Base-by-base conservation (phyloP, 768 basidiomycete species). In the Cystofilobasidium capitatum region DNA sequence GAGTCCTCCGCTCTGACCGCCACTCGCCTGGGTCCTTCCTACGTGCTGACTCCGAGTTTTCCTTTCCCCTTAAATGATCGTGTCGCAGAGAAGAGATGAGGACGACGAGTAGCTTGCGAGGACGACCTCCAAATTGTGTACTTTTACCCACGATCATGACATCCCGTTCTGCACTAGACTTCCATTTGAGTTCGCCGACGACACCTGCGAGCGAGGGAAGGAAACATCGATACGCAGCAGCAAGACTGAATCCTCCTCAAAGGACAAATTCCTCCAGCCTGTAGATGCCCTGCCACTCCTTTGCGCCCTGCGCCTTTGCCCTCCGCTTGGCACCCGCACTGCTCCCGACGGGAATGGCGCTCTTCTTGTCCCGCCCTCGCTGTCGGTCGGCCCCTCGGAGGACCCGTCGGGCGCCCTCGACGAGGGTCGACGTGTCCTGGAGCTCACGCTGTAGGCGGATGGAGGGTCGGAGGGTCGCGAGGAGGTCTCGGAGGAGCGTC, bases 221-320 rank as follows among this genome's bases (percentile, higher is more conserved):
- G n/a, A n/a, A n/a, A n/a, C n/a, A n/a, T n/a, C n/a, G n/a, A n/a
- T n/a, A n/a, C n/a, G n/a, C n/a, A n/a, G n/a, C n/a, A n/a, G n/a
- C n/a, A n/a, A n/a, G n/a, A n/a, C n/a, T n/a, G n/a, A n/a, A n/a
- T 42, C 40, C 40, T 10, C 10, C 31, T 33, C 31, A 66, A 20
- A 66, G 65, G 10, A 47, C 36, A 33, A 66, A 66, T 58, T 66
- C 65, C 47, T 66, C 65, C 29, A 66, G 31, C 58, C 65, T 44
- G 33, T 66, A 66, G 22, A 57, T 45, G 13, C 65, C 65, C 17
- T 59, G 45, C 22, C 58, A 58, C 36, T 59, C 55, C n/a, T 66
- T 49, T 40, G 35, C 7, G 26, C 9, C 22, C 45, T 6, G 29
- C 61, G 17, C 31, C 47, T 66, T 66, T 10, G 24, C 35, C 0